Evolutionary conservation across 1,284 basidiomycete species (phyloP).

Genomic region (Retiboletus flavoniger): DNA sequence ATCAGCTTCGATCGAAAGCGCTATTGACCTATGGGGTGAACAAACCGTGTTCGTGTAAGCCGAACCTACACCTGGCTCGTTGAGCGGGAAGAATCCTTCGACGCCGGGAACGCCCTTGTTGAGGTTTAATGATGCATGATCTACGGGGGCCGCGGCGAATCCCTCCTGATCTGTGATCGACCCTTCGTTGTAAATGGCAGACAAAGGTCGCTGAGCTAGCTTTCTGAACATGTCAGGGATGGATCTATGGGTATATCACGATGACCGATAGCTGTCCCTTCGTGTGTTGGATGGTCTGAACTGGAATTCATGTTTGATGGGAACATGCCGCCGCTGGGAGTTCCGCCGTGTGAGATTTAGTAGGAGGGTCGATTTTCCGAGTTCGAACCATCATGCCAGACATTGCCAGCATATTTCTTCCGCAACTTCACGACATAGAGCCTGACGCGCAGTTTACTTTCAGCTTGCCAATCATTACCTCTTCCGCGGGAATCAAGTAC

Average conservation of each 20-base stretch:
- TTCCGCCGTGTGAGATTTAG: constrained; percentile 4
- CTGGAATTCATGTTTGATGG: background rate
- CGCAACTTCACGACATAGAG: constrained; percentile 50
- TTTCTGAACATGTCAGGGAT: background rate
- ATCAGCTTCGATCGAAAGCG: background rate
- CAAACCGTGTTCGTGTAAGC: constrained; percentile 39
- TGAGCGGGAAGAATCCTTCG: constrained; percentile 59
- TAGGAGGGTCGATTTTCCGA: background rate
- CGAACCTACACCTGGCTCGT: constrained; percentile 61
- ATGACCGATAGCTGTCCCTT: background rate
- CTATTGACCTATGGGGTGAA: background rate
- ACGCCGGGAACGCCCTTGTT: constrained; percentile 51
- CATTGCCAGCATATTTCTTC: constrained; percentile 37
- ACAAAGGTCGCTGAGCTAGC: background rate
- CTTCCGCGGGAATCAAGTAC: constrained; percentile 58
- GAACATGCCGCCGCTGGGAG: background rate
- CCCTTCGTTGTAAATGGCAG: background rate
- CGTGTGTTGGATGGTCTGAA: background rate
- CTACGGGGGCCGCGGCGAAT: background rate
- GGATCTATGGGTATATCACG: background rate
- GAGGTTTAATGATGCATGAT: constrained; percentile 26
- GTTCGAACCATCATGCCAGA: constrained; percentile 21
- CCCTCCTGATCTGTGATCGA: background rate
- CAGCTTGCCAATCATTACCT: constrained; percentile 49
- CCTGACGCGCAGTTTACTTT: constrained; percentile 47